Conservation (phyloP, 1,284 basidiomycete species). For the Rhodotorula sp. region DNA sequence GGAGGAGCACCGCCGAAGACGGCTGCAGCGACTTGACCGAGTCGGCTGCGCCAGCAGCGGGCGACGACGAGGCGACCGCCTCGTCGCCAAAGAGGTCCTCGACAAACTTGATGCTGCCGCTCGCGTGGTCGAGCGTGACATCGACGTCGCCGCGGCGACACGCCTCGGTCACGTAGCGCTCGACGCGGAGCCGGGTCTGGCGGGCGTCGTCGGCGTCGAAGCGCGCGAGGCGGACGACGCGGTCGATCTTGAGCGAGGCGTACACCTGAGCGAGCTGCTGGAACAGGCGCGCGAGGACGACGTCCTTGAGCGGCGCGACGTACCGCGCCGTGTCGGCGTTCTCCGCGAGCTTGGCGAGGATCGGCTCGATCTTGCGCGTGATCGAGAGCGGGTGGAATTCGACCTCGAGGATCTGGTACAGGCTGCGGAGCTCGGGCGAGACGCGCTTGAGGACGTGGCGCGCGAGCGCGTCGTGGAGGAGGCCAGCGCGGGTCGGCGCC, state of each 20-base stretch:
- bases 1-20: slow-evolving; percentile 67
- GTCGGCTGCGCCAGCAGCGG: slow-evolving; percentile 49
- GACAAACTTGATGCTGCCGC: slow-evolving; percentile 80
- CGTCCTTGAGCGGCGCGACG: slow-evolving; percentile 85
- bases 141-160: slow-evolving; percentile 84
- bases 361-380: slow-evolving; percentile 77
- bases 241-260: slow-evolving; percentile 77
- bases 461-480: slow-evolving; percentile 69
- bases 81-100: slow-evolving; percentile 63
- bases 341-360: slow-evolving; percentile 67
- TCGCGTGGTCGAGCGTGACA: slow-evolving; percentile 87
- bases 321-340: slow-evolving; percentile 63
- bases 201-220: slow-evolving; percentile 74
- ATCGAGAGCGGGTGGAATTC: slow-evolving; percentile 94
- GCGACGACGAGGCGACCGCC: slow-evolving; percentile 53
- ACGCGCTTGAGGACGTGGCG: slow-evolving; percentile 81
- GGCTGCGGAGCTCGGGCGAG: slow-evolving; percentile 72
- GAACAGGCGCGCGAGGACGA: slow-evolving; percentile 90
- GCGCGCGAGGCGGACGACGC: slow-evolving; percentile 66
- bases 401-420: slow-evolving; percentile 85
- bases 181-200: slow-evolving; percentile 50
- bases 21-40: slow-evolving; percentile 62
- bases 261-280: slow-evolving; percentile 94
- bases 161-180: slow-evolving; percentile 82
- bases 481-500: slow-evolving; percentile 80